Conservation (phyloP, 2,329 filamentous ascomycete genomes). For the Bipolaris victoriae region DNA sequence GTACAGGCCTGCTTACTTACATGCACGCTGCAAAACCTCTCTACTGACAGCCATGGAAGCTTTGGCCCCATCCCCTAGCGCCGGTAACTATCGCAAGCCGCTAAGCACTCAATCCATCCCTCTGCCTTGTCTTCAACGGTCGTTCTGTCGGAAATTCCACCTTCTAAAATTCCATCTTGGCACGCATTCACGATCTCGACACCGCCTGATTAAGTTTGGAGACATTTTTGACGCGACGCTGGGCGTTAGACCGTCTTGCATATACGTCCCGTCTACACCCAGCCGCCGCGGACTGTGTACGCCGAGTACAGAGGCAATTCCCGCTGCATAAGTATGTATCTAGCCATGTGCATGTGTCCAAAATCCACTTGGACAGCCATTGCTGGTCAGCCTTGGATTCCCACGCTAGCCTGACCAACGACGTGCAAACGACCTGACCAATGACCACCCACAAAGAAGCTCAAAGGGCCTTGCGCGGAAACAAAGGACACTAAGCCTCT, state of each 20-base stretch:
- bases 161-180: slow-evolving; percentile 1
- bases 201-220: slow-evolving; percentile 5
- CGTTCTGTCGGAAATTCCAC: slow-evolving; percentile 16
- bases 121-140: slow-evolving; percentile 15
- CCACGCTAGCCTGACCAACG: slow-evolving; percentile 3
- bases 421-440: slow-evolving; percentile 18
- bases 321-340: too few relatives aligned
- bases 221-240: neutral
- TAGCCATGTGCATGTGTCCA: neutral
- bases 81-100: slow-evolving; percentile 24
- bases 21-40: slow-evolving; percentile 12
- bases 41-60: slow-evolving; percentile 17
- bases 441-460: neutral
- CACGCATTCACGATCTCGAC: slow-evolving; percentile 5
- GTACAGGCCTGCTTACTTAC: neutral
- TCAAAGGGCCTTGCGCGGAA: slow-evolving; percentile 6
- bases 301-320: too few relatives aligned
- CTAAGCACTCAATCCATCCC: slow-evolving; percentile 22
- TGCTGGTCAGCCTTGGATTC: slow-evolving; percentile 14
- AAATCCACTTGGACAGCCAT: neutral
- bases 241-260: neutral
- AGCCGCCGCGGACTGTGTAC: neutral
- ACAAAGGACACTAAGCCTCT: slow-evolving; percentile 14
- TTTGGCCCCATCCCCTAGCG: slow-evolving; percentile 18
- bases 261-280: neutral